These are phyloP conservation scores for Castanea mollissima DNA, from an alignment of 306 rosid genomes.

Conservation along the genomic window DNA sequence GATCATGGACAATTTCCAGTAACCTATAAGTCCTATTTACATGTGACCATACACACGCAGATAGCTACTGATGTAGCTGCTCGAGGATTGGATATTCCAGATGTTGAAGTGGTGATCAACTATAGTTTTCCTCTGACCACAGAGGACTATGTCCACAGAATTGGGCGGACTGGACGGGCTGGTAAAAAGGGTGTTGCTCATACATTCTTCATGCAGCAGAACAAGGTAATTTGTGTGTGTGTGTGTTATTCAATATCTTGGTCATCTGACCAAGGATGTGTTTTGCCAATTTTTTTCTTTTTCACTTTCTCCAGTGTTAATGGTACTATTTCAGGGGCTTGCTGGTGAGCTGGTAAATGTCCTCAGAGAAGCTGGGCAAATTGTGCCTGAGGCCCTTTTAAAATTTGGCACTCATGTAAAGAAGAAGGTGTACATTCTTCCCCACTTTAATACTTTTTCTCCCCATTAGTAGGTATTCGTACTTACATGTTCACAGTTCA, in stretches of 20 bases:
- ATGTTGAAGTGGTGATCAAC: slow-evolving; percentile 93
- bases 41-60: slow-evolving; percentile 37
- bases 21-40: background rate
- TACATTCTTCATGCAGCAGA: slow-evolving; percentile 81
- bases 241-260: background rate
- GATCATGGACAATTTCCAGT: no score
- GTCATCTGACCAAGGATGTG: background rate
- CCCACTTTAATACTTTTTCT: slow-evolving; percentile 1
- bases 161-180: slow-evolving; percentile 97
- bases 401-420: slow-evolving; percentile 95
- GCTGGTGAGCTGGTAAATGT: slow-evolving; percentile 98
- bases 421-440: slow-evolving; percentile 65
- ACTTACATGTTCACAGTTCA: background rate
- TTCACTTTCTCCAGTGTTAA: background rate
- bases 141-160: slow-evolving; percentile 94
- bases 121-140: slow-evolving; percentile 92
- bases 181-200: slow-evolving; percentile 97
- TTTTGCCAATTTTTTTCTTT: background rate
- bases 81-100: slow-evolving; percentile 96
- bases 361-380: slow-evolving; percentile 87
- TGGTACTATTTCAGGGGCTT: slow-evolving; percentile 67
- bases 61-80: slow-evolving; percentile 99
- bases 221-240: slow-evolving; percentile 55
- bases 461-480: background rate
- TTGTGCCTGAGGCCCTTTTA: slow-evolving; percentile 62